Evolutionary conservation across 495 filamentous ascomycete species (phyloP), one percentile per base, ranked within the genome.

Genomic region (Penicillium waksmanii): DNA sequence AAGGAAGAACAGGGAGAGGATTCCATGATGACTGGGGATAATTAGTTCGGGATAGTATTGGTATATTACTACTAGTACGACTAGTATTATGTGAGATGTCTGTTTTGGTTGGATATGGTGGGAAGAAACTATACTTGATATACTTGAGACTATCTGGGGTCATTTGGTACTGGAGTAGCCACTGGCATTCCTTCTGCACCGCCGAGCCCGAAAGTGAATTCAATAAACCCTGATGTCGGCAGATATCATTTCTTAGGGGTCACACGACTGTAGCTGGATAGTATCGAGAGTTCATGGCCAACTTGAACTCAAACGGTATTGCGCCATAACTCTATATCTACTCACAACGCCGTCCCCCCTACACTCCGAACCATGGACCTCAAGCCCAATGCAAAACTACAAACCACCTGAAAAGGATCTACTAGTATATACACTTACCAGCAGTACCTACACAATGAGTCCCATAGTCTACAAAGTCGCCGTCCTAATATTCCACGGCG

Each of bases 401-500:
- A 17, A 36, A 9, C 3, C 40, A 43, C n/a, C 5, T 25, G 17
- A 27, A 23, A 23, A 23, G 4, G 23, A 23, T 23, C 4, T 23
- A 23, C 23, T 23, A 23, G 23, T 23, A 23, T 3, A 23, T 23
- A 23, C 23, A 23, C 23, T 3, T 23, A 23, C 23, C 23, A 3
- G 23, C 7, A 4, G 18, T 11, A 46, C n/a, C 42, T 46, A 10
- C 18, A 48, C 18, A 48, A 48, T 48, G 46, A 48, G 23, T 27
- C 6, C 21, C 31, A 23, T 5, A 23, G 44, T 42, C 21, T 65
- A 59, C 61, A 53, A 58, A 17, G 65, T 67, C 12, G 70, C 66
- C 11, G 58, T 82, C 55, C 53, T 77, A 43, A 59, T 85, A 44
- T 73, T 77, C 63, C 55, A 72, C 3, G 72, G 73, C 55, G 77